phyloP scores from a whole-genome alignment of 2,329 filamentous ascomycete genomes.

The Thermoascus crustaceus region DNA sequence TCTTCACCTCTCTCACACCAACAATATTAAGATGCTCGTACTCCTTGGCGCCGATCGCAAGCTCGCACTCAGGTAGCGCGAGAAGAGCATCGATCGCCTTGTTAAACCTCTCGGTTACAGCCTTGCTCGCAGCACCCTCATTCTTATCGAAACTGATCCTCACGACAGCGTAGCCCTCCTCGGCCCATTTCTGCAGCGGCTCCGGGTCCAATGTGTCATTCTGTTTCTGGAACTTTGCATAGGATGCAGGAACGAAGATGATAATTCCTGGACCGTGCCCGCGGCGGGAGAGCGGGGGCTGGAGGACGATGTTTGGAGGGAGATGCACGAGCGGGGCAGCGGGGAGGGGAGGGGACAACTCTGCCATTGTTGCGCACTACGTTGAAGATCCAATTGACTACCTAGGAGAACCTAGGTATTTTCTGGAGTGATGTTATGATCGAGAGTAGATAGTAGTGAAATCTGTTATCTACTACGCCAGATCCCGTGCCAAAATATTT shows the following conservation, averaged over 20 bases:
- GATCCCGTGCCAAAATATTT: too few species aligned
- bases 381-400: too few species aligned
- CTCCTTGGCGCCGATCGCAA: too few species aligned
- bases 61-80: too few species aligned
- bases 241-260: slow-evolving; percentile 32
- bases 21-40: too few species aligned
- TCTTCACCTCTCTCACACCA: not conserved
- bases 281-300: slow-evolving; percentile 42
- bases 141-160: slow-evolving; percentile 34
- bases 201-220: slow-evolving; percentile 44
- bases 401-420: too few species aligned
- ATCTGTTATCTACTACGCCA: too few species aligned
- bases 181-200: slow-evolving; percentile 59
- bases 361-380: too few species aligned
- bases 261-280: slow-evolving; percentile 43
- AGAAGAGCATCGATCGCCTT: not conserved
- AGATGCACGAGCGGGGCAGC: slow-evolving; percentile 2
- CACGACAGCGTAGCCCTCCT: slow-evolving; percentile 59
- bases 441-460: too few species aligned
- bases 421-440: too few species aligned
- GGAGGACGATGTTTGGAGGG: slow-evolving; percentile 21
- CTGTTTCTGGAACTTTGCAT: slow-evolving; percentile 19
- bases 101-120: not conserved
- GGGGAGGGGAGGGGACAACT: not conserved
- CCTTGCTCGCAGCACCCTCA: not conserved